A percentile compares a stretch with the other conserved stretches of the same genome.
Evolutionary conservation across 2,329 filamentous ascomycete genomes (phyloP).

Genomic region (Diaporthe citrichinensis): DNA sequence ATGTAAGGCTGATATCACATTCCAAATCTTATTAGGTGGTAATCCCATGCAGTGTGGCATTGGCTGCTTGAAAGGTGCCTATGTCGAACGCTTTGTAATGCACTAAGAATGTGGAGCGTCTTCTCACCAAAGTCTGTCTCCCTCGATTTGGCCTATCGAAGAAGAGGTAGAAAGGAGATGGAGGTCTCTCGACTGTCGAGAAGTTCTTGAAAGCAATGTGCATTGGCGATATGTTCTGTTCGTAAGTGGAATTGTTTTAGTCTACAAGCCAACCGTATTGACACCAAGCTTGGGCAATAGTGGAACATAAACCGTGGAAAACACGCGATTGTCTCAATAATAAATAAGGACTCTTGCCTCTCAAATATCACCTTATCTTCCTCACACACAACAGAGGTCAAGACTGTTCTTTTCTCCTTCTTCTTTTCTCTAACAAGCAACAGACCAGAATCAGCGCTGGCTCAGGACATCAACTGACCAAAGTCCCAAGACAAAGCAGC

Average conservation of each 20-base stretch:
- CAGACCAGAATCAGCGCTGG: not conserved
- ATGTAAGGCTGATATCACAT: not conserved
- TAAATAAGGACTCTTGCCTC: not conserved
- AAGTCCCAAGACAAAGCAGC: slow-evolving; percentile 1
- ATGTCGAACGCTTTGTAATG: not conserved
- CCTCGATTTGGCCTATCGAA: not conserved
- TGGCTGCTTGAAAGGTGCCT: not conserved
- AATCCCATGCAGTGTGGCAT: not conserved
- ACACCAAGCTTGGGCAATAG: not conserved
- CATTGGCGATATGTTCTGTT: not conserved
- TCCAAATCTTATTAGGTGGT: not conserved
- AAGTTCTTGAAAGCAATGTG: not conserved
- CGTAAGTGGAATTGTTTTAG: not conserved
- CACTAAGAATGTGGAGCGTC: not conserved
- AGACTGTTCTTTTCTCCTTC: not conserved
- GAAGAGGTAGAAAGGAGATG: not conserved
- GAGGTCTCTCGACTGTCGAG: too few relatives aligned
- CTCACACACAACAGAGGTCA: not conserved
- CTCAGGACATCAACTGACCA: slow-evolving; percentile 16
- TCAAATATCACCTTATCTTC: not conserved
- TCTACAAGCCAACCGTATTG: not conserved
- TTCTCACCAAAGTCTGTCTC: not conserved
- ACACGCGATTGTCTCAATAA: not conserved
- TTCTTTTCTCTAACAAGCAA: too few relatives aligned
- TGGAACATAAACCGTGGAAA: not conserved